Base-by-base conservation (phyloP, 1,284 basidiomycete species). In the Ustilago nuda region DNA sequence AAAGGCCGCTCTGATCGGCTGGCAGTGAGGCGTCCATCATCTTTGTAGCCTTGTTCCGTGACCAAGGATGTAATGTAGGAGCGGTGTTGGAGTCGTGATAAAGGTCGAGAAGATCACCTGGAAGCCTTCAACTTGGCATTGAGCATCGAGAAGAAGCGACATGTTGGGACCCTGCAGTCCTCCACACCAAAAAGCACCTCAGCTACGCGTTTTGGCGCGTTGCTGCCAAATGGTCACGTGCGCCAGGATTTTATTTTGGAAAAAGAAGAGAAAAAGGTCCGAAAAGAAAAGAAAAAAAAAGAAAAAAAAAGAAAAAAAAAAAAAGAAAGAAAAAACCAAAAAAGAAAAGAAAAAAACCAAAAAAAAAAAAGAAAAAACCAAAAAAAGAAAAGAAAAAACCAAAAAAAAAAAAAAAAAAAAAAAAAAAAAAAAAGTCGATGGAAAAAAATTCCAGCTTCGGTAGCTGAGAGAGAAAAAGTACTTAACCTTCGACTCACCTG, bases 1-100 rank as follows among this genome's bases (percentile, higher is more conserved):
- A 75, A 15, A 75, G 45, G 13, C 64, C 67, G 60, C 41, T 70
- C 56, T 75, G 63, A 33, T 75, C 72, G 30, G 62, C 72, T 11
- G 41, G 46, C 1, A 58, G 55, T 23, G 71, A 64, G n/a, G 54
- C 56, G 8, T 63, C 61, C 58, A 60, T 59, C 55, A 64, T 65
- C 41, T 37, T 9, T 30, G 59, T 19, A 45, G 43, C 19, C 43
- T 15, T 41, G 39, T 15, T 41, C 39, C 23, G 1, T 41, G 6
- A 41, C 39, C 11, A 17, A 30, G 17, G 12, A 13, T 15, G n/a
- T 3, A 0, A 32, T 48, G 15, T n/a, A 8, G 43, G 12, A 13
- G 17, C 23, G 43, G 19, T 57, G 27, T 13, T 35, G 27, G 17
- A 27, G 23, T 6, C 6, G 30, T 19, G n/a, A 39, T 45, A 39